These are phyloP conservation scores for Arthrobotrys iridis DNA, from an alignment of 2,329 filamentous ascomycete genomes.

Conservation along the genomic window DNA sequence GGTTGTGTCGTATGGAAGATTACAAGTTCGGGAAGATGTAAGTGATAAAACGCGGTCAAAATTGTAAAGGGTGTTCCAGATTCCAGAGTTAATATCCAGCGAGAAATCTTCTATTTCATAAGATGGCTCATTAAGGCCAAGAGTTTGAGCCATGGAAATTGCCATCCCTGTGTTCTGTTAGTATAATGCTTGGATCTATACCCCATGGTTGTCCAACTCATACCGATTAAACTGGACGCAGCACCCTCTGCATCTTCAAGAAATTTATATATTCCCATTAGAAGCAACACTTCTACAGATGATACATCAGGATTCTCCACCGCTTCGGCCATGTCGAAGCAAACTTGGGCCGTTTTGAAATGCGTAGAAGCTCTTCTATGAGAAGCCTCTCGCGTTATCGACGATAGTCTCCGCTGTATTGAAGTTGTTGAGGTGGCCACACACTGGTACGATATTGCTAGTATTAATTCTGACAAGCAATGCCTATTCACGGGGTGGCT, in stretches of 20 bases:
- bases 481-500: constrained; percentile 42
- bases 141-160: constrained; percentile 47
- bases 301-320: constrained; percentile 45
- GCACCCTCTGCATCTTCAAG: constrained; percentile 32
- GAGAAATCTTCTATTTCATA: background rate
- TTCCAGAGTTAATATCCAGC: constrained; percentile 20
- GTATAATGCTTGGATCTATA: no score
- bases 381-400: constrained; percentile 26
- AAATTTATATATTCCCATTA: constrained; percentile 46
- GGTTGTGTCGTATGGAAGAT: constrained; percentile 11
- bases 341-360: constrained; percentile 41
- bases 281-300: constrained; percentile 24
- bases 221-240: constrained; percentile 37
- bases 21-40: constrained; percentile 22
- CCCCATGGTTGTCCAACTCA: background rate
- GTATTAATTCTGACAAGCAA: constrained; percentile 32
- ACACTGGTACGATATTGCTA: constrained; percentile 37
- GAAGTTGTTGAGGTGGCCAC: constrained; percentile 33
- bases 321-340: constrained; percentile 36
- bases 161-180: constrained; percentile 19
- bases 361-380: constrained; percentile 23
- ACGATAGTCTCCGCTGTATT: constrained; percentile 29
- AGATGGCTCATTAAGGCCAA: constrained; percentile 35
- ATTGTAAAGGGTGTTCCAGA: constrained; percentile 48
- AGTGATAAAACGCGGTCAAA: constrained; percentile 35